These are phyloP conservation scores for Trametes elegans DNA, from an alignment of 768 basidiomycete genomes.

Conservation along the genomic window DNA sequence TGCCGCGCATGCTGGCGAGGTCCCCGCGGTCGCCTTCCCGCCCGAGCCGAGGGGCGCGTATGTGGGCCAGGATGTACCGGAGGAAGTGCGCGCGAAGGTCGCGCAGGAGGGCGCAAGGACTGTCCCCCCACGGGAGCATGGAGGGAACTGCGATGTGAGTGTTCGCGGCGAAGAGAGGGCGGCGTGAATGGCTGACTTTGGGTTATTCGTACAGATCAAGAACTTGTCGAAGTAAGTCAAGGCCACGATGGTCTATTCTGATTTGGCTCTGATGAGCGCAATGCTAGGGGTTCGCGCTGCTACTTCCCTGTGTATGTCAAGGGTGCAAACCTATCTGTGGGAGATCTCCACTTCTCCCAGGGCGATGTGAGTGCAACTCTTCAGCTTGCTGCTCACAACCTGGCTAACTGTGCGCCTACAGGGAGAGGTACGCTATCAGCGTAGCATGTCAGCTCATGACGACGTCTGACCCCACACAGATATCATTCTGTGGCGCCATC, in stretches of 20 bases:
- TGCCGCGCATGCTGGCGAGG: conserved; percentile 44
- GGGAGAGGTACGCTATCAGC: conserved; percentile 68
- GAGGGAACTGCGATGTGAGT: conserved; percentile 70
- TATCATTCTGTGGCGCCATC: conserved; percentile 76
- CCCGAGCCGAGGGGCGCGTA: conserved; percentile 61
- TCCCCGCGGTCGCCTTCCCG: conserved; percentile 66
- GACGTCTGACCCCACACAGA: conserved; percentile 40
- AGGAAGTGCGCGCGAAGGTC: conserved; percentile 51
- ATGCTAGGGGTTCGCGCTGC: conserved; percentile 57
- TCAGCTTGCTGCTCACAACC: conserved; percentile 15
- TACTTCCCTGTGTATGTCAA: conserved; percentile 78
- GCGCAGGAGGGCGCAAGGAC: conserved; percentile 68
- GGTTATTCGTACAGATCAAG: conserved; percentile 52
- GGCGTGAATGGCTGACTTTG: not conserved
- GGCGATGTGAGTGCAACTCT: conserved; percentile 53
- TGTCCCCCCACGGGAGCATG: conserved; percentile 75
- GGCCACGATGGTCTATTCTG: not conserved
- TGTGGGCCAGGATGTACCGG: conserved; percentile 62
- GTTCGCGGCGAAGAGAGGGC: not conserved
- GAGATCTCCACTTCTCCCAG: conserved; percentile 79
- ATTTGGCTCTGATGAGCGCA: not conserved
- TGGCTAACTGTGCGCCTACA: conserved; percentile 24
- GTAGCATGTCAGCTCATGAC: not conserved
- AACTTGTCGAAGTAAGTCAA: conserved; percentile 61
- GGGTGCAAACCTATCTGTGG: conserved; percentile 75